phyloP scores from a whole-genome alignment of 257 asterid species.

The Cynanchum wilfordii region DNA sequence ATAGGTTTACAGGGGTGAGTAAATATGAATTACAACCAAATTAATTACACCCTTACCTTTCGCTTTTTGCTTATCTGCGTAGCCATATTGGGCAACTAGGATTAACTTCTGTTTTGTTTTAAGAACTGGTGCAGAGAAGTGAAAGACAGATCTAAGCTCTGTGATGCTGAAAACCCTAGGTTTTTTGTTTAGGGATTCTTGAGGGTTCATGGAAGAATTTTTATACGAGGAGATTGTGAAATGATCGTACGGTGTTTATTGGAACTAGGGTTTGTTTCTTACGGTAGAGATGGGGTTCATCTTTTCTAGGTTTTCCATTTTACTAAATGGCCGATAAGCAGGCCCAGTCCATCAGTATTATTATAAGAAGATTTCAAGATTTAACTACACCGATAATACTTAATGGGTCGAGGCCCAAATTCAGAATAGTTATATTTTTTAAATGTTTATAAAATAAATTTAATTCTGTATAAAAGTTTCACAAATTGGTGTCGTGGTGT shows the following conservation, averaged over 20 bases:
- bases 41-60: conserved; percentile 12
- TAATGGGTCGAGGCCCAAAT: no score
- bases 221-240: not conserved
- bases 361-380: no score
- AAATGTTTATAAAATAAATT: no score
- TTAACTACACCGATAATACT: no score
- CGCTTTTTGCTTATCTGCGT: conserved; percentile 36
- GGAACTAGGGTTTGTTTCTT: conserved; percentile 15
- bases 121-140: not conserved
- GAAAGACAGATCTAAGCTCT: conserved; percentile 9
- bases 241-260: not conserved
- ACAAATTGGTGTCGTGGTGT: conserved; percentile 64
- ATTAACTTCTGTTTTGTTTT: not conserved
- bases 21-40: no score
- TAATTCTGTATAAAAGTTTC: no score
- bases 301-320: not conserved
- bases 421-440: no score
- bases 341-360: not conserved
- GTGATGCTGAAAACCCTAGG: not conserved
- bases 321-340: not conserved
- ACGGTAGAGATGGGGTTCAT: not conserved
- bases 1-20: not conserved
- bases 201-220: not conserved
- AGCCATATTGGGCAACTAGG: conserved; percentile 20
- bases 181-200: conserved; percentile 2